Base-by-base conservation (phyloP, 345 rosid species). In the Citrus sinensis region DNA sequence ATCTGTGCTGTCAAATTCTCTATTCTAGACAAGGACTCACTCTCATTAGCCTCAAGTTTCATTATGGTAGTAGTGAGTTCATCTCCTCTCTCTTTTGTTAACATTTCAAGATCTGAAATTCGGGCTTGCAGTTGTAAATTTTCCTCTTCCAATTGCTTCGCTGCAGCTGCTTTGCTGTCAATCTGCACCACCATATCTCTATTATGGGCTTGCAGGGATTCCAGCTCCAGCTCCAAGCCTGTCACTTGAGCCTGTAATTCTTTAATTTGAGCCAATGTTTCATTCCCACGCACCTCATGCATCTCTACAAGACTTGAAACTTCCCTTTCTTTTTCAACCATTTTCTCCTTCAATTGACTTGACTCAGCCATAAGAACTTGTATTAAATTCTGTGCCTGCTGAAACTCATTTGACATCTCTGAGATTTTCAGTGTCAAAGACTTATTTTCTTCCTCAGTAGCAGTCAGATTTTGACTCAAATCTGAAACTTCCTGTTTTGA, bases 1-100 rank as follows among this genome's bases (percentile, higher is more conserved):
- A 89, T 35, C 80, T 87, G 91, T 54, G 64, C 73, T 29, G 85
- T 88, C 91, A 93, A 85, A 66, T 83, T 90, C 83, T 90, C 93
- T 25, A 60, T 76, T 82, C 81, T 85, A 49, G 90, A 88, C 64
- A 82, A 80, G 16, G 90, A 87, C 84, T 88, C 88, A 60, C 75
- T 86, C 82, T 86, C 87, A 67, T 74, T 83, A 55, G 87, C 90
- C 85, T 90, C 90, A 6, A 93, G 81, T 83, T 86, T 85, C 84
- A 88, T 89, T 56, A 58, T 67, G 24, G 90, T 80, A 84, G 79
- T 67, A 76, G 89, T 83, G 62, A 89, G 78, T 75, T 89, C 89
- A 64, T 81, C 83, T 80, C 75, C 91, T 80, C 83, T 89, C 80
- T 83, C 88, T 64, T 84, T 78, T 8, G 84, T 79, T 49, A 80